Evolutionary conservation across 2,329 filamentous ascomycete genomes (phyloP).

Genomic region (Lizonia empirigonia): DNA sequence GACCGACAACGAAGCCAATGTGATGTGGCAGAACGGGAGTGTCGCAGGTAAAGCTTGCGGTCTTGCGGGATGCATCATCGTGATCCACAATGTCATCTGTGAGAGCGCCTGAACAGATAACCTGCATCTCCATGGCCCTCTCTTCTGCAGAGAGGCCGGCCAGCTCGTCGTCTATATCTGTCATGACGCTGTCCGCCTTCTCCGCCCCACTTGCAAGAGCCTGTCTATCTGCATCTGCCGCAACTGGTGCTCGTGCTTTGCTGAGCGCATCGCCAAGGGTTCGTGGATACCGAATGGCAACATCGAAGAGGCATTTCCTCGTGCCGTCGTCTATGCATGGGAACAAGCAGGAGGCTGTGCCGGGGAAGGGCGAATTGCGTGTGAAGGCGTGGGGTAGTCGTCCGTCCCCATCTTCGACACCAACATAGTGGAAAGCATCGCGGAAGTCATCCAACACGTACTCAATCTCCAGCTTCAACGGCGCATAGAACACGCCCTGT

Average conservation of each 20-base stretch:
- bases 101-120: conserved; percentile 88
- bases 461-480: conserved; percentile 72
- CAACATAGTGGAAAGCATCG: conserved; percentile 91
- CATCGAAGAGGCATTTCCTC: conserved; percentile 82
- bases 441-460: conserved; percentile 77
- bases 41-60: conserved; percentile 77
- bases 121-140: conserved; percentile 83
- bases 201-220: conserved; percentile 27
- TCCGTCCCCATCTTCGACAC: conserved; percentile 76
- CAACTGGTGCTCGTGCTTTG: conserved; percentile 41
- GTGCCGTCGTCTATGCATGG: conserved; percentile 89
- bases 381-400: conserved; percentile 94
- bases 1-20: conserved; percentile 90
- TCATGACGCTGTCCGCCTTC: conserved; percentile 42
- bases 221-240: conserved; percentile 21
- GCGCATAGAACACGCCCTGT: conserved; percentile 55
- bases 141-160: conserved; percentile 72
- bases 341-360: conserved; percentile 83
- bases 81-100: conserved; percentile 82
- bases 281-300: conserved; percentile 83
- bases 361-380: conserved; percentile 76
- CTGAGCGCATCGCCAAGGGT: conserved; percentile 77
- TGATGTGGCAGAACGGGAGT: conserved; percentile 79
- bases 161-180: conserved; percentile 46
- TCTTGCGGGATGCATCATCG: conserved; percentile 80